phyloP scores from a whole-genome alignment of 2,329 filamentous ascomycete genomes.

The Penicillium sp. region DNA sequence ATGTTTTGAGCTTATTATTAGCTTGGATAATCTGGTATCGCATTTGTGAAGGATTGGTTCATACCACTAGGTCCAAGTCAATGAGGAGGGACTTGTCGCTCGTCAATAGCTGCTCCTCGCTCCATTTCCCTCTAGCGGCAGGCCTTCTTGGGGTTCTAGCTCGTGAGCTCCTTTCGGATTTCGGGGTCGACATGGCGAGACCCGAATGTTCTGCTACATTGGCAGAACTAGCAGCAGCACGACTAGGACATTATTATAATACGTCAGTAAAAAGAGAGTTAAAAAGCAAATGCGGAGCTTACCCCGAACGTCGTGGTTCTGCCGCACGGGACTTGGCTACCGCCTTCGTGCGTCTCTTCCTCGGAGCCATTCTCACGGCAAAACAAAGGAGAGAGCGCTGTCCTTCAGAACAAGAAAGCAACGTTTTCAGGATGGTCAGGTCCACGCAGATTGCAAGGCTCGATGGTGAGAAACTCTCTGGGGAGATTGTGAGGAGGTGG shows the following conservation, averaged over 20 bases:
- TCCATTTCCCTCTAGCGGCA: slow-evolving; percentile 39
- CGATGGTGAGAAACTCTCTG: slow-evolving; percentile 64
- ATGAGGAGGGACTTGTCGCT: slow-evolving; percentile 40
- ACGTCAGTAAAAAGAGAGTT: neutral
- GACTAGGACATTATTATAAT: slow-evolving; percentile 25
- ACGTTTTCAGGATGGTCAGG: slow-evolving; percentile 65
- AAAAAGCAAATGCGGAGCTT: slow-evolving; percentile 12
- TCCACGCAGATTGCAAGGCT: slow-evolving; percentile 93
- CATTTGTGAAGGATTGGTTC: slow-evolving; percentile 6
- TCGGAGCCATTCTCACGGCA: slow-evolving; percentile 35
- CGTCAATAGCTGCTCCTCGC: slow-evolving; percentile 41
- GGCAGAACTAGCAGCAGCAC: slow-evolving; percentile 21
- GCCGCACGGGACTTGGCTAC: slow-evolving; percentile 28
- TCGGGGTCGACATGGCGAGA: slow-evolving; percentile 30
- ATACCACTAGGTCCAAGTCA: slow-evolving; percentile 41
- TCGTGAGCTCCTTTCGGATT: slow-evolving; percentile 23
- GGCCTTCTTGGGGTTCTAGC: slow-evolving; percentile 34
- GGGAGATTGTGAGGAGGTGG: neutral
- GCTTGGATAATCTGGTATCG: neutral
- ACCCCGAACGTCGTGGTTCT: slow-evolving; percentile 28
- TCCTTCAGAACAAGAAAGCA: slow-evolving; percentile 2
- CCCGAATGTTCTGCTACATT: slow-evolving; percentile 27
- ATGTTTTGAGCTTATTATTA: neutral
- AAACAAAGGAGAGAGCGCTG: slow-evolving; percentile 21
- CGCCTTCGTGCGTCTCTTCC: slow-evolving; percentile 29